A percentile compares a stretch with the other conserved stretches of the same genome.
phyloP scores from a whole-genome alignment of 202 grass and related monocot genomes.

The Musa balbisiana region DNA sequence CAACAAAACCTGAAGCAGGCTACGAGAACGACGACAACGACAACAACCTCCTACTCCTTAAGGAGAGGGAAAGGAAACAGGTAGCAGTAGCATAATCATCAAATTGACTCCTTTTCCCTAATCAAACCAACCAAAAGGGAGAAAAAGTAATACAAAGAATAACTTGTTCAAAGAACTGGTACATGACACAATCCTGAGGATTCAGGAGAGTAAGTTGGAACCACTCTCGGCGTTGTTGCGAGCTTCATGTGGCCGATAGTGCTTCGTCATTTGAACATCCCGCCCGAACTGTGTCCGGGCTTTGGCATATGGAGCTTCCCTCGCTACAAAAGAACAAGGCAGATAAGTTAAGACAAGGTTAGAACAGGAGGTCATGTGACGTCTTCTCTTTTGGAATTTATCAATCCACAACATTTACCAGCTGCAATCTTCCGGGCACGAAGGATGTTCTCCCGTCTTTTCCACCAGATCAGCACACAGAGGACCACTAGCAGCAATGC shows the following conservation, averaged over 20 bases:
- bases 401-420: slow-evolving; percentile 32
- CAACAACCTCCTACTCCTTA: background rate
- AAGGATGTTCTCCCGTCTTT: slow-evolving; percentile 81
- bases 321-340: slow-evolving; percentile 37
- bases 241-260: slow-evolving; percentile 52
- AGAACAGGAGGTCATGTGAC: background rate
- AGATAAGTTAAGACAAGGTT: background rate
- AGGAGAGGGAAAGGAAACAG: background rate
- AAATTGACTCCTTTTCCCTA: background rate
- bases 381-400: background rate
- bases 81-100: background rate
- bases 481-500: slow-evolving; percentile 56
- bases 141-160: slow-evolving; percentile 22
- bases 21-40: no score
- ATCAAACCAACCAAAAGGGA: slow-evolving; percentile 19
- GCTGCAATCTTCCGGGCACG: slow-evolving; percentile 67
- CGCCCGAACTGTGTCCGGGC: slow-evolving; percentile 62
- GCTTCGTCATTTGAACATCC: slow-evolving; percentile 78
- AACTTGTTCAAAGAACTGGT: background rate
- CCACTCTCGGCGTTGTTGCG: slow-evolving; percentile 35
- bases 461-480: slow-evolving; percentile 87
- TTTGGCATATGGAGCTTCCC: slow-evolving; percentile 98
- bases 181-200: background rate
- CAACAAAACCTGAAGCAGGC: background rate
- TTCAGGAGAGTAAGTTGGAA: slow-evolving; percentile 38